Conservation (phyloP, 2,329 filamentous ascomycete species). For the Aspergillus fijiensis region DNA sequence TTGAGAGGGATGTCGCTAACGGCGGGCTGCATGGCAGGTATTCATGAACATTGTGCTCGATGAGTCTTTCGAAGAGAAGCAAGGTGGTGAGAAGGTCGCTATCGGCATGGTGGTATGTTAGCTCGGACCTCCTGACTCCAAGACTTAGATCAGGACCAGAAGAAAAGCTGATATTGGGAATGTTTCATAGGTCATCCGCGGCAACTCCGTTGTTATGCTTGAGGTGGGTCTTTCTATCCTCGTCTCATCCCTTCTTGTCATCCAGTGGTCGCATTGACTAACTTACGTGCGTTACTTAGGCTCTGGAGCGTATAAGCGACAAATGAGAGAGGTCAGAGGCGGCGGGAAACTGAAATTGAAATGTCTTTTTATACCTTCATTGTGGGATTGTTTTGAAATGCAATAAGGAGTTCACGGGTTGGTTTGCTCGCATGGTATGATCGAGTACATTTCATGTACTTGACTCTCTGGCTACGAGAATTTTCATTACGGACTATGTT, state of each 20-base stretch:
- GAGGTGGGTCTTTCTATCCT: slow-evolving; percentile 55
- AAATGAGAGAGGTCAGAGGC: slow-evolving; percentile 32
- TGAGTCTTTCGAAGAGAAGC: slow-evolving; percentile 92
- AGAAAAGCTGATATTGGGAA: slow-evolving; percentile 14
- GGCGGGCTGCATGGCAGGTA: slow-evolving; percentile 58
- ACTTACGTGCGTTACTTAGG: slow-evolving; percentile 22
- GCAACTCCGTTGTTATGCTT: slow-evolving; percentile 98
- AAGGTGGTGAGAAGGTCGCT: slow-evolving; percentile 82
- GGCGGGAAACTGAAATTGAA: slow-evolving; percentile 13
- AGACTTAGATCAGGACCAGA: not conserved
- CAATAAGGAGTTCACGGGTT: slow-evolving; percentile 39
- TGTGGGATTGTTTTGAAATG: slow-evolving; percentile 28
- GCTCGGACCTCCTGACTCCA: not conserved
- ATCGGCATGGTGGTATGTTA: slow-evolving; percentile 83
- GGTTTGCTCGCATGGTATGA: slow-evolving; percentile 35
- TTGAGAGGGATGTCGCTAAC: no score
- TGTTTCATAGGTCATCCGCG: slow-evolving; percentile 73
- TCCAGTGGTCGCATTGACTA: not conserved
- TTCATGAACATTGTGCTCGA: slow-evolving; percentile 98
- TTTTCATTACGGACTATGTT: not conserved
- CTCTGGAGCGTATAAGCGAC: slow-evolving; percentile 45
- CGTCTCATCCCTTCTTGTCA: not conserved
- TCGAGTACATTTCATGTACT: slow-evolving; percentile 28
- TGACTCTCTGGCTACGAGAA: slow-evolving; percentile 16
- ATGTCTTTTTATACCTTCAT: slow-evolving; percentile 24